Conservation (phyloP, 2,329 filamentous ascomycete species). For the Penicillium sp. region DNA sequence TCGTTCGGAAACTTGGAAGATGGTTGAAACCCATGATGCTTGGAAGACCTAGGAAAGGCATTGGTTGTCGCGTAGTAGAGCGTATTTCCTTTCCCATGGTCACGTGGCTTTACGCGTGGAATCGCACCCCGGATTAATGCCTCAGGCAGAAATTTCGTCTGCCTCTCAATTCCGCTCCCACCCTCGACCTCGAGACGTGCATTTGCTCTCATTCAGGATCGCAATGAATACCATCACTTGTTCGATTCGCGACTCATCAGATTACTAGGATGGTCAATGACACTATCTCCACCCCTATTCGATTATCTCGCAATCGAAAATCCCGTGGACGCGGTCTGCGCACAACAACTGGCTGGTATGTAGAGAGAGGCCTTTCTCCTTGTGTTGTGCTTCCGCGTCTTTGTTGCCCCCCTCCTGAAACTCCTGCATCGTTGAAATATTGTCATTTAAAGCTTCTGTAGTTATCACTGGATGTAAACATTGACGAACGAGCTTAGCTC, state of each 20-base stretch:
- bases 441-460: background rate
- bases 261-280: background rate
- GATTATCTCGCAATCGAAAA: conserved; percentile 24
- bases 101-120: too few species aligned
- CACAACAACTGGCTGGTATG: conserved; percentile 36
- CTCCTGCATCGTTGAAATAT: background rate
- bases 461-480: background rate
- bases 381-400: too few species aligned
- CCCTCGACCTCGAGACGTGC: background rate
- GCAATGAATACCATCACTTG: background rate
- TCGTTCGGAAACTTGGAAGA: too few species aligned
- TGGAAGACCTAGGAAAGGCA: too few species aligned
- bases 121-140: background rate
- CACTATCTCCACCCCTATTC: background rate
- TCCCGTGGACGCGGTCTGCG: conserved; percentile 36
- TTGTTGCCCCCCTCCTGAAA: background rate
- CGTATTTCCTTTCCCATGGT: too few species aligned
- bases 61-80: too few species aligned
- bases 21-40: too few species aligned
- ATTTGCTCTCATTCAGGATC: background rate
- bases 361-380: conserved; percentile 10
- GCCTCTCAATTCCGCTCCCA: background rate
- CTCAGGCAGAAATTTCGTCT: background rate
- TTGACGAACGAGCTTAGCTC: background rate
- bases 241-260: background rate